A percentile compares a stretch with the other conserved stretches of the same genome.
Conservation (phyloP, 2,329 filamentous ascomycete genomes). For the Microdochium bolleyi region DNA sequence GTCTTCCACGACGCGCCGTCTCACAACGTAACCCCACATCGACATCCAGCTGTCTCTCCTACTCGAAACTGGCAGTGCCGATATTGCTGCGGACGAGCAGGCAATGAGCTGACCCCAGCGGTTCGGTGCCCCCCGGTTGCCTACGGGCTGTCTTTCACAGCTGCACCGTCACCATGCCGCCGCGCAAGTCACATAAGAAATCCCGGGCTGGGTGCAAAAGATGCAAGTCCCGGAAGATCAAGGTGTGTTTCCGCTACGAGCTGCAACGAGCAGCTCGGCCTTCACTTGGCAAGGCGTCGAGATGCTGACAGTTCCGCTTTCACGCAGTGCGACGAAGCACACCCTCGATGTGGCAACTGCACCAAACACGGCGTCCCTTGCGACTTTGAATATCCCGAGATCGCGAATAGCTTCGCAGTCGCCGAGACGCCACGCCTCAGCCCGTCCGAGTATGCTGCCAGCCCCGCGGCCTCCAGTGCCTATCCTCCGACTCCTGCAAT, state of each 20-base stretch:
- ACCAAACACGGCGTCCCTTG: constrained; percentile 58
- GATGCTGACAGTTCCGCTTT: background rate
- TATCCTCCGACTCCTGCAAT: constrained; percentile 14
- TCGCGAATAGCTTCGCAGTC: constrained; percentile 34
- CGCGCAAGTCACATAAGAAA: constrained; percentile 62
- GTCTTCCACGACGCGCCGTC: too few species aligned
- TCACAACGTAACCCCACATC: too few species aligned
- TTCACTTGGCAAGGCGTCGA: background rate
- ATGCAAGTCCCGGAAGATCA: constrained; percentile 63
- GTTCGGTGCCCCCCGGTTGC: background rate
- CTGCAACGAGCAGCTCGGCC: too few species aligned
- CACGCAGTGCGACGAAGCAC: constrained; percentile 54
- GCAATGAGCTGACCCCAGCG: background rate
- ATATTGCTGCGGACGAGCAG: background rate
- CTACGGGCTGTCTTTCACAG: background rate
- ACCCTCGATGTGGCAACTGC: constrained; percentile 59
- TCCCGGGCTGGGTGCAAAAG: constrained; percentile 58
- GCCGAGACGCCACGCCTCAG: constrained; percentile 22
- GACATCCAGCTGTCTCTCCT: background rate
- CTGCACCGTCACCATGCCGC: constrained; percentile 12
- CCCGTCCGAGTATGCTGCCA: constrained; percentile 6
- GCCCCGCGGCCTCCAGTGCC: constrained; percentile 11
- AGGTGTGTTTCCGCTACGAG: too few species aligned
- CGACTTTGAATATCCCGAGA: constrained; percentile 51
- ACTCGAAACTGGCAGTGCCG: background rate